phyloP scores from a whole-genome alignment of 495 filamentous ascomycete species.

The Talaromyces borbonicus region DNA sequence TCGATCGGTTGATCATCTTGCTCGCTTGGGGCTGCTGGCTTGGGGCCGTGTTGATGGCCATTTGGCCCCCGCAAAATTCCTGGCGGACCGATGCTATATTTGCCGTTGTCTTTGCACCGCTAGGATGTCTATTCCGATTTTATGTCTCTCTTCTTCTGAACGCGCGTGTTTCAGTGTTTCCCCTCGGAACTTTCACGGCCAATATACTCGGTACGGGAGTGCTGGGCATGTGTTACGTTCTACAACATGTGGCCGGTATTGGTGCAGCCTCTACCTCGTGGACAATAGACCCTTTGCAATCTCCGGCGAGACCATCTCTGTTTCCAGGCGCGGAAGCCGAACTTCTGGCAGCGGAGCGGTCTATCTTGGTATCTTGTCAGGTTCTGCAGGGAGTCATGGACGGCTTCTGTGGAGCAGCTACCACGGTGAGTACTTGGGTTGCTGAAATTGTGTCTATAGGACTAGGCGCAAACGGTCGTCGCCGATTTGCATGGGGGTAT shows the following conservation, averaged over 20 bases:
- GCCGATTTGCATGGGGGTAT: slow-evolving; percentile 45
- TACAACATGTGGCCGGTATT: slow-evolving; percentile 48
- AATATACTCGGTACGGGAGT: slow-evolving; percentile 69
- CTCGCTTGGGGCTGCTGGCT: slow-evolving; percentile 69
- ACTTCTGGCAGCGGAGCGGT: background rate
- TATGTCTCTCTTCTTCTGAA: slow-evolving; percentile 62
- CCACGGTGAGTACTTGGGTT: slow-evolving; percentile 81
- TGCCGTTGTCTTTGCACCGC: slow-evolving; percentile 74
- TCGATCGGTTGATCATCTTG: slow-evolving; percentile 54
- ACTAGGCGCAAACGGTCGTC: slow-evolving; percentile 33
- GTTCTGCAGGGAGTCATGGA: slow-evolving; percentile 69
- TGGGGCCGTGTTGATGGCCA: slow-evolving; percentile 63
- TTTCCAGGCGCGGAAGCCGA: background rate
- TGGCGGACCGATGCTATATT: slow-evolving; percentile 74
- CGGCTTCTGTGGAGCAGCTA: slow-evolving; percentile 80
- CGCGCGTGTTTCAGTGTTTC: slow-evolving; percentile 55
- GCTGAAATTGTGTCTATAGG: slow-evolving; percentile 41
- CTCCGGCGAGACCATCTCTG: background rate
- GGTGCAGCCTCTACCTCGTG: slow-evolving; percentile 7
- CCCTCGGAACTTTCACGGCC: slow-evolving; percentile 78
- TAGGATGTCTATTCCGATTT: slow-evolving; percentile 70
- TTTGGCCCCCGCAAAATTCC: slow-evolving; percentile 55
- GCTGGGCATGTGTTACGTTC: slow-evolving; percentile 58
- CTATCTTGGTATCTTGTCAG: slow-evolving; percentile 47
- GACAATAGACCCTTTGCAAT: background rate